Evolutionary conservation across 192 early-diverging fungal species (phyloP), one percentile per base, ranked within the genome.

Genomic region (Gigaspora rosea): DNA sequence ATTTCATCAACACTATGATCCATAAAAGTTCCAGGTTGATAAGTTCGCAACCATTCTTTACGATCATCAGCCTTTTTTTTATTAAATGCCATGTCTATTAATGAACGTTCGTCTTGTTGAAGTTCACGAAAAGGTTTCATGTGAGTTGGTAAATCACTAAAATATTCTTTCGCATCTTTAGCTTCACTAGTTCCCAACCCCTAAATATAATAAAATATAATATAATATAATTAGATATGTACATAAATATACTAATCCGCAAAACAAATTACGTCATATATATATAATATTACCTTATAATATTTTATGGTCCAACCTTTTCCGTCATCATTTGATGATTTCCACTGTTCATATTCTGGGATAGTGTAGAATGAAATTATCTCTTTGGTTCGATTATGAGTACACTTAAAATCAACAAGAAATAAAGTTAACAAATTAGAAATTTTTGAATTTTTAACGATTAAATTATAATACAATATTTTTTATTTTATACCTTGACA

Each of bases 21-120:
- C 73, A 99, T 92, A 80, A 85, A 97, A 13, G 91, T 98, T 13
- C 96, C 97, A 0, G 94, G 93, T 86, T 95, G 80, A 59, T 89
- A 97, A 8, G 82, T 79, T 12, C 89, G 83, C 15, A 99, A 84
- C 96, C 97, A 98, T 69, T 97, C 92, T 79, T 99, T 98, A 77
- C 97, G 94, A 54, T 97, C 95, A 75, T 95, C 92, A 0, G 93
- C 94, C 80, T 93, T 95, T 79, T 92, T 92, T 81, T 97, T 98
- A 84, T 87, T 95, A 80, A 99, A 99, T 0, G 96, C 97, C 95
- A 99, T 95, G 76, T 99, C 96, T 36, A 99, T 89, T 61, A 99
- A 85, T 27, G 73, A 79, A 64, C 91, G 88, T 35, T 94, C 95
- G 8, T 92, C 88, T 12, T 81, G 61, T 50, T 81, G 76, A 15